These are phyloP conservation scores for Rhizophora apiculata DNA, from an alignment of 345 rosid genomes.

Conservation along the genomic window DNA sequence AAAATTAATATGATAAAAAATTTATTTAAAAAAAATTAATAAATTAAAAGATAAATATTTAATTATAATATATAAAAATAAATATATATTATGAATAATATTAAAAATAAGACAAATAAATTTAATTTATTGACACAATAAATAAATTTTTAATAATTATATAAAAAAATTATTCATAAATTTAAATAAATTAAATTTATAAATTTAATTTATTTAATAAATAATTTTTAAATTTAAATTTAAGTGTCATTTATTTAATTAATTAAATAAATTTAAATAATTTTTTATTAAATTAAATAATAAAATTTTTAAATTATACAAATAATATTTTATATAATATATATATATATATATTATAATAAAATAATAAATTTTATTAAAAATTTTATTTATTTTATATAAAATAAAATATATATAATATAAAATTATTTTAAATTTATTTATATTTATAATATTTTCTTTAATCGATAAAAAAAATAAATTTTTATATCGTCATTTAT, in stretches of 20 bases:
- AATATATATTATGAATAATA: not conserved
- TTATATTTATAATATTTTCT: too few species aligned
- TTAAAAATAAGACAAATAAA: not conserved
- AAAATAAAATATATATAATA: too few species aligned
- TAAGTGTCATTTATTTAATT: not conserved
- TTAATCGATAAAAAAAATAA: too few species aligned
- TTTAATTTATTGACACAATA: not conserved
- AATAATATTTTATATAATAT: too few species aligned
- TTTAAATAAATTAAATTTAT: not conserved
- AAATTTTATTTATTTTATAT: too few species aligned
- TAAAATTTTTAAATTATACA: not conserved
- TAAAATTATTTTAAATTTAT: too few species aligned
- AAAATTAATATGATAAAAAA: too few species aligned
- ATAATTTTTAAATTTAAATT: not conserved
- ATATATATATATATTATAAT: too few species aligned
- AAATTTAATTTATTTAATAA: not conserved
- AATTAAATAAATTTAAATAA: not conserved
- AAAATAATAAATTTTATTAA: too few species aligned
- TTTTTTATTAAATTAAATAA: not conserved
- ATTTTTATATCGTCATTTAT: too few species aligned
- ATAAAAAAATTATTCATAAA: not conserved
- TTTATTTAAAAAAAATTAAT: too few species aligned
- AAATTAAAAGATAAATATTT: too few species aligned
- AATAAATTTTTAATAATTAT: not conserved
- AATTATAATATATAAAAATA: not conserved